phyloP scores from a whole-genome alignment of 2,329 filamentous ascomycete species.

The Daldinia sp. region DNA sequence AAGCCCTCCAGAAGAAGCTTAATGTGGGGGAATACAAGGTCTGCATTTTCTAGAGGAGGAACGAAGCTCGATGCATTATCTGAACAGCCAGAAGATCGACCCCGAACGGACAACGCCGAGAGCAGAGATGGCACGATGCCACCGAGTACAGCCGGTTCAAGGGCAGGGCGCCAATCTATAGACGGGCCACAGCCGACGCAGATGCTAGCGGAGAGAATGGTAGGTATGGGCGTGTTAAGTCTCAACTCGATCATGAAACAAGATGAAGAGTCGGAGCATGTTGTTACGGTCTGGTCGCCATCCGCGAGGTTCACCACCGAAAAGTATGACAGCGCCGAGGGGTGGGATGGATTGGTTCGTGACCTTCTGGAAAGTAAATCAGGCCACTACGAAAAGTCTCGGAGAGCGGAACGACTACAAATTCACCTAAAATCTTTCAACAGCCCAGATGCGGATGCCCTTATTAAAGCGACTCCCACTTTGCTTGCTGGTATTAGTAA shows the following conservation, averaged over 20 bases:
- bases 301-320: conserved; percentile 62
- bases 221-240: conserved; percentile 80
- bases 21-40: conserved; percentile 72
- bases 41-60: conserved; percentile 62
- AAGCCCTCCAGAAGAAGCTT: conserved; percentile 68
- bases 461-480: conserved; percentile 89
- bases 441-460: conserved; percentile 76
- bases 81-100: conserved; percentile 57
- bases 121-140: conserved; percentile 57
- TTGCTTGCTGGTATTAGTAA: conserved; percentile 81
- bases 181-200: conserved; percentile 48
- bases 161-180: conserved; percentile 48
- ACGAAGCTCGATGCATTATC: conserved; percentile 65
- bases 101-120: conserved; percentile 46
- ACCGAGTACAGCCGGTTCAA: conserved; percentile 66
- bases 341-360: conserved; percentile 77
- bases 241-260: conserved; percentile 79
- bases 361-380: conserved; percentile 77
- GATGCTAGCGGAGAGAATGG: conserved; percentile 69
- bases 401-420: conserved; percentile 77
- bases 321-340: conserved; percentile 65
- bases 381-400: conserved; percentile 78
- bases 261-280: conserved; percentile 75
- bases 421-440: conserved; percentile 82
- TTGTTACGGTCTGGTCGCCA: conserved; percentile 80